Base-by-base conservation (phyloP, 768 basidiomycete species). In the Auriscalpium orientale region DNA sequence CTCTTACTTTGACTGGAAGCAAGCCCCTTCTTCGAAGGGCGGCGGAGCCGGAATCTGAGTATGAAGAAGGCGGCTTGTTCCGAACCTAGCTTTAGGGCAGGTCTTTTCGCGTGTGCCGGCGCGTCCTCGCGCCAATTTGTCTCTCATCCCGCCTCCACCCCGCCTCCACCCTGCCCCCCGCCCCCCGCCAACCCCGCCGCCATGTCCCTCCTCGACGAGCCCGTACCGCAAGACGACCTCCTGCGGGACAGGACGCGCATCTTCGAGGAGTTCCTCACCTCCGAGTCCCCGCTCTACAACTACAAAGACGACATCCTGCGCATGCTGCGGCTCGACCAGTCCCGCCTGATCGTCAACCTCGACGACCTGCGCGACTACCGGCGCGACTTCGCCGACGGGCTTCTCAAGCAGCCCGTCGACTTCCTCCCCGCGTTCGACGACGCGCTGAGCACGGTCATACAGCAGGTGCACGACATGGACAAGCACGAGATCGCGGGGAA, bases 331-430 rank as follows among this genome's bases (percentile, higher is more conserved):
- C 77, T 79, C 18, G 87, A 89, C 65, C 84, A 87, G 67, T 86
- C 90, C 66, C 84, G 97, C 69, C 85, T 98, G 65, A 84, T 95
- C 64, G 83, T 99, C 69, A 98, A 97, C 71, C 80, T 98, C 64
- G 95, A 98, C 70, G 93, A 98, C 73, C 74, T 98, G 65, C 87
- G 95, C 73, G 91, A 92, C 71, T 91, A 91, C 70, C 83, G 90
- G 69, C 84, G 94, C 67, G 85, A 91, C 59, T 89, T 84, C 55
- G 86, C 91, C 6, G 87, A 93, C 63, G 92, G 94, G 0, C 77
- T 98, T 22, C 79, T 99, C 54, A 91, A 91, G 68, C 82, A 91
- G 38, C 97, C 97, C 1, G 80, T 83, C 9, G 87, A 90, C 22
- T 95, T 81, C 67, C 78, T 95, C 18, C 88, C 91, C 18, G 94